phyloP scores from a whole-genome alignment of 371 early-diverging fungal genomes.

The Cokeromyces recurvatus region DNA sequence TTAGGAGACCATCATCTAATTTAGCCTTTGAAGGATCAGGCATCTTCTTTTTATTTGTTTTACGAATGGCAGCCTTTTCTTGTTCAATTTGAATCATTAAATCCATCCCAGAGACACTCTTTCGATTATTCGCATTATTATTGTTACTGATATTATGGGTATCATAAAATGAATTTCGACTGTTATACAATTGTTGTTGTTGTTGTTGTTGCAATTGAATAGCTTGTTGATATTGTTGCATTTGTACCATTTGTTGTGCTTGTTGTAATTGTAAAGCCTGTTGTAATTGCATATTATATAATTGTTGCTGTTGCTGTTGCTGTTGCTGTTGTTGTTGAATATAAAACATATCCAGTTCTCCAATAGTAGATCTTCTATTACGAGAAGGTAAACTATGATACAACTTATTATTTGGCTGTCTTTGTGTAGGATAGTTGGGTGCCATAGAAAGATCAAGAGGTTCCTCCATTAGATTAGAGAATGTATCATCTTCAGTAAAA shows the following conservation, averaged over 20 bases:
- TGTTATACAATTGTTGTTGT: slow-evolving; percentile 2
- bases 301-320: slow-evolving; percentile 22
- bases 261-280: slow-evolving; percentile 32
- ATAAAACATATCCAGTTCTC: slow-evolving; percentile 33
- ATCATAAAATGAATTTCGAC: no score
- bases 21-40: slow-evolving; percentile 32
- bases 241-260: slow-evolving; percentile 26
- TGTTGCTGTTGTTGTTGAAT: slow-evolving; percentile 22
- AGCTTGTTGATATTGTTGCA: slow-evolving; percentile 31
- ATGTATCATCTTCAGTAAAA: neutral
- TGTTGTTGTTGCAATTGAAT: slow-evolving; percentile 23
- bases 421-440: no score
- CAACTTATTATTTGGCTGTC: no score
- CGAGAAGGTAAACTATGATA: slow-evolving; percentile 1
- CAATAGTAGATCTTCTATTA: slow-evolving; percentile 23
- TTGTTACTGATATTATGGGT: neutral
- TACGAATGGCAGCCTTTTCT: slow-evolving; percentile 30
- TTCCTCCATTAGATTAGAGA: no score
- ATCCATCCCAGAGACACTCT: slow-evolving; percentile 46
- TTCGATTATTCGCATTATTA: slow-evolving; percentile 23
- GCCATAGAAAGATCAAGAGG: no score
- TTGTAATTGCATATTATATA: slow-evolving; percentile 18
- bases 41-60: slow-evolving; percentile 21
- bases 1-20: slow-evolving; percentile 30
- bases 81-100: slow-evolving; percentile 37